Percentiles rank a stretch among this genome's conserved stretches.
Conservation (phyloP, 2,329 filamentous ascomycete genomes). For the Arthroderma uncinatum region DNA sequence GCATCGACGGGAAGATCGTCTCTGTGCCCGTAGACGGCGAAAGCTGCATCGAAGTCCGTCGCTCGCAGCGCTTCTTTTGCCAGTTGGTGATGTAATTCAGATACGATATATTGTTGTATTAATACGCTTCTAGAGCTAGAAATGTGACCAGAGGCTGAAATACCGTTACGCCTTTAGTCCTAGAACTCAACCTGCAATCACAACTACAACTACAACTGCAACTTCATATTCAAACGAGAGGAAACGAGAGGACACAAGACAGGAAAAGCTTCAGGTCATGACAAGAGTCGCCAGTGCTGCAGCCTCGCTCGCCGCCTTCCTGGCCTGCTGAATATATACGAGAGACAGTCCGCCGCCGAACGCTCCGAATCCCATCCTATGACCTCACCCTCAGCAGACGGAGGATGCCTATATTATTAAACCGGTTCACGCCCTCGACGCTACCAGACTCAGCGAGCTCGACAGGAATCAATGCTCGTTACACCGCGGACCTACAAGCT, state of each 20-base stretch:
- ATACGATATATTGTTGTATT: not conserved
- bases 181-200: not conserved
- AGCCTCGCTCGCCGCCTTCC: too few relatives aligned
- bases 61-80: conserved; percentile 8
- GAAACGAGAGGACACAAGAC: too few relatives aligned
- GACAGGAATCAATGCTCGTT: conserved; percentile 31
- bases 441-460: conserved; percentile 19
- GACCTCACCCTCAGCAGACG: too few relatives aligned
- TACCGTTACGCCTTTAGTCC: not conserved
- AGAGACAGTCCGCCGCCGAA: not conserved
- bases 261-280: too few relatives aligned
- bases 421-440: not conserved
- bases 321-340: too few relatives aligned
- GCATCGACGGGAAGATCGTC: conserved; percentile 84
- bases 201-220: not conserved
- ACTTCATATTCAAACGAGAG: too few relatives aligned
- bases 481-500: conserved; percentile 34
- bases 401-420: not conserved
- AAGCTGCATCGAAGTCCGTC: conserved; percentile 51
- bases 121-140: too few relatives aligned
- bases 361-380: not conserved
- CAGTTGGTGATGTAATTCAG: conserved; percentile 9
- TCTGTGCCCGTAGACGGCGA: conserved; percentile 54
- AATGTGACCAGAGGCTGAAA: not conserved
- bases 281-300: too few relatives aligned